phyloP scores from a whole-genome alignment of 331 rosid species.

The Pyrus hybrid region DNA sequence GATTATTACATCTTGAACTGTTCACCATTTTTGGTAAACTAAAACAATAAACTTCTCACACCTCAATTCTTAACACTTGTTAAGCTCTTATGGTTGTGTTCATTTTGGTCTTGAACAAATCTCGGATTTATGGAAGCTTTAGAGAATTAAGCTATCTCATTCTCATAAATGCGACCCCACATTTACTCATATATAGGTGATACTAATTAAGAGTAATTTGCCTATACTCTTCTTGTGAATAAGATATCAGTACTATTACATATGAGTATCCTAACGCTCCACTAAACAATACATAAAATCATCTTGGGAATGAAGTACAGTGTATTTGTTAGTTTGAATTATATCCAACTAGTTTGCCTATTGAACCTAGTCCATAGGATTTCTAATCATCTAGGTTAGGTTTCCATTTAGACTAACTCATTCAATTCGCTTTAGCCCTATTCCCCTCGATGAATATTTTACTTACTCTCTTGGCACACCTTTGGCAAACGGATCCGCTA shows the following conservation, averaged over 20 bases:
- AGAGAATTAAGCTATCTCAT: no score
- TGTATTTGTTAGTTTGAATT: not conserved
- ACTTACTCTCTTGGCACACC: not conserved
- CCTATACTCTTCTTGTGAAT: not conserved
- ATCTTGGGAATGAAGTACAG: not conserved
- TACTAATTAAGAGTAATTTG: not conserved
- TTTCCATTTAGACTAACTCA: not conserved
- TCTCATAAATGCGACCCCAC: no score
- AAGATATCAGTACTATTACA: not conserved
- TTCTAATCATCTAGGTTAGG: not conserved
- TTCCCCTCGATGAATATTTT: not conserved
- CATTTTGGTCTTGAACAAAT: no score
- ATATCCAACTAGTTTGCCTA: not conserved
- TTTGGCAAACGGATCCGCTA: not conserved
- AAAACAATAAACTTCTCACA: not conserved
- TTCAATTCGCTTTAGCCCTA: not conserved
- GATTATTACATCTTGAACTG: not conserved
- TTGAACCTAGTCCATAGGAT: not conserved
- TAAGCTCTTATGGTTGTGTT: not conserved
- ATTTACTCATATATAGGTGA: no score
- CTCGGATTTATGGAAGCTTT: no score
- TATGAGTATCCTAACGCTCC: not conserved
- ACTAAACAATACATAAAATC: not conserved
- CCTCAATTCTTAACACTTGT: not conserved
- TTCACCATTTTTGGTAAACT: not conserved